phyloP scores from a whole-genome alignment of 108 stramenopile genomes.

The Nitzschia palea region DNA sequence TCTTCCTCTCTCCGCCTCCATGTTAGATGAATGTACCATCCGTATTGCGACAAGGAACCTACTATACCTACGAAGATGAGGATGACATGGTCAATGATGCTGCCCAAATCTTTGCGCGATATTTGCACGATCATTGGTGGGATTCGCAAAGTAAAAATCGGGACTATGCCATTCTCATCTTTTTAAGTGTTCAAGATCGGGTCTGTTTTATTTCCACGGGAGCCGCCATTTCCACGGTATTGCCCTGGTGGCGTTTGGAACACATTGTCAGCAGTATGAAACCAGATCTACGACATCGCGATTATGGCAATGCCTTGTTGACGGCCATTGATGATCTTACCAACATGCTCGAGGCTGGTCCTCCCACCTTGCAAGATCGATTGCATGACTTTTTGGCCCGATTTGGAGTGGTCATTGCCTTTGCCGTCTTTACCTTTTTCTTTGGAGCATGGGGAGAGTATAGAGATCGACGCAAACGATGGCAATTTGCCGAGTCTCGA shows the following conservation, averaged over 20 bases:
- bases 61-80: slow-evolving; percentile 85
- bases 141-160: slow-evolving; percentile 11
- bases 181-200: slow-evolving; percentile 78
- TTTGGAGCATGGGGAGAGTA: slow-evolving; percentile 89
- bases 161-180: slow-evolving; percentile 69
- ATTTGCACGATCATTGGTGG: slow-evolving; percentile 78
- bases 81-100: slow-evolving; percentile 90
- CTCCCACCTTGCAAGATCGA: slow-evolving; percentile 68
- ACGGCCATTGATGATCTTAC: slow-evolving; percentile 65
- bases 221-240: slow-evolving; percentile 45
- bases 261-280: slow-evolving; percentile 80
- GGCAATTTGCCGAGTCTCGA: slow-evolving; percentile 60
- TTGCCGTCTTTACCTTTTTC: slow-evolving; percentile 78
- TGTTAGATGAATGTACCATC: slow-evolving; percentile 69
- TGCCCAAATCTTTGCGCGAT: slow-evolving; percentile 83
- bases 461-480: slow-evolving; percentile 73
- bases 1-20: slow-evolving; percentile 10
- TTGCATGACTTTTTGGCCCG: slow-evolving; percentile 67
- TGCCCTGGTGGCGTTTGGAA: slow-evolving; percentile 88
- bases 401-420: slow-evolving; percentile 81
- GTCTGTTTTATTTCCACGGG: slow-evolving; percentile 87
- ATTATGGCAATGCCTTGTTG: slow-evolving; percentile 65
- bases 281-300: slow-evolving; percentile 61
- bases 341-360: slow-evolving; percentile 64
- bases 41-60: slow-evolving; percentile 65